Evolutionary conservation across 495 filamentous ascomycete genomes (phyloP), one percentile per base, ranked within the genome.

Genomic region (Aspergillus conjunctus): DNA sequence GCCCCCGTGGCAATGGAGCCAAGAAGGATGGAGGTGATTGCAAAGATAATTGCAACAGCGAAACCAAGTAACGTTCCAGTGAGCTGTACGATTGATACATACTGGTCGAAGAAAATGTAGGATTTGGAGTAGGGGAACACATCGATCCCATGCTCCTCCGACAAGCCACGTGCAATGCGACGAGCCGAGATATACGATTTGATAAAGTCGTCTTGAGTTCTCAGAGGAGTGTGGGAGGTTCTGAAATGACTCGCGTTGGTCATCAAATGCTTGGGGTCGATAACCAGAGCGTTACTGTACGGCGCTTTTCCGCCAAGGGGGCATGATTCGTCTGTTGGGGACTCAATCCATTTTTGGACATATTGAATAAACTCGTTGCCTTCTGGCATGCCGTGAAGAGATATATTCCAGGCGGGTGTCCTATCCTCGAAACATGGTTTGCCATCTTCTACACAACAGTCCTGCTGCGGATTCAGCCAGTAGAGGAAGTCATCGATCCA

Each of bases 61-160:
- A 89, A 88, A 37, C 91, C 87, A 55, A 98, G 81, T 8, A 98
- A 83, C 1, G 88, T 83, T 6, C 82, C 86, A 0, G 94, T 91
- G 5, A 97, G 82, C 26, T 76, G 80, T 33, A 94, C 86, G 63
- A 98, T 97, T 58, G 84, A 82, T 2, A 90, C 81, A 72, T 98
- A 98, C 70, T 97, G 94, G 76, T 98, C 93, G 71, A 98, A 98
- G 83, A 97, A 98, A 66, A 98, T 92, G 77, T 98, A 98, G 71
- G 94, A 93, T 65, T 97, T 88, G 44, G 88, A 91, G 72, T 98
- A 98, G 0, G 94, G 93, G 81, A 98, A 98, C 53, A 98, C 86
- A 22, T 88, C 82, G 46, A 91, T 85, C 9, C 83, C 81, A 12
- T 91, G 90, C 51, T 78, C 82, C 44, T 81, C 73, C 20, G 81